These are phyloP conservation scores for Paspalum vaginatum DNA, from an alignment of 176 grass and related monocot species.

Conservation along the genomic window DNA sequence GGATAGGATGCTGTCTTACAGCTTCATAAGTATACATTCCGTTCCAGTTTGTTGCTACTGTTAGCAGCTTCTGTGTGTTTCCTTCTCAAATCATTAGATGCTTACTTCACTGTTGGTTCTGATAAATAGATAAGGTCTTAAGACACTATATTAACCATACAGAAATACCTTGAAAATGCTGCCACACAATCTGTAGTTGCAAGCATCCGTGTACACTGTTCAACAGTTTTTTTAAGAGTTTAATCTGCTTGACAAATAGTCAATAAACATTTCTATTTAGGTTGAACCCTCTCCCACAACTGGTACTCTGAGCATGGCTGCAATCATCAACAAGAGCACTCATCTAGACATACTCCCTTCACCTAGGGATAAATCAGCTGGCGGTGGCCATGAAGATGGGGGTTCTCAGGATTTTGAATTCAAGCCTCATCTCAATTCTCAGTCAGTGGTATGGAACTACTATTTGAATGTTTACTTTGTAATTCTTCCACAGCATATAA, in stretches of 20 bases:
- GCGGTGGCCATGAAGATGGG: slow-evolving; percentile 49
- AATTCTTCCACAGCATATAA: slow-evolving; percentile 2
- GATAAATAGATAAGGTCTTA: neutral
- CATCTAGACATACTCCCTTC: slow-evolving; percentile 54
- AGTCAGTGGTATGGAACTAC: slow-evolving; percentile 43
- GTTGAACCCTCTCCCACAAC: slow-evolving; percentile 98
- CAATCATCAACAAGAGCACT: slow-evolving; percentile 66
- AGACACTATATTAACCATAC: neutral
- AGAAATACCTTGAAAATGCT: neutral
- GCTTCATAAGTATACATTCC: slow-evolving; percentile 20
- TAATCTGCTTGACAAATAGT: slow-evolving; percentile 25
- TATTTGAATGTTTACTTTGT: slow-evolving; percentile 25
- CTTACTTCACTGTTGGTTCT: slow-evolving; percentile 12
- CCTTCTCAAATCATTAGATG: slow-evolving; percentile 4
- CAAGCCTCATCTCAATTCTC: slow-evolving; percentile 64
- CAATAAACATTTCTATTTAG: slow-evolving; percentile 52
- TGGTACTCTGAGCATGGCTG: slow-evolving; percentile 82
- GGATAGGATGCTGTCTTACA: slow-evolving; percentile 9
- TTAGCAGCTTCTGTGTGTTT: neutral
- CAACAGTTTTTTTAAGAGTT: slow-evolving; percentile 11
- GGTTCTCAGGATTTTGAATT: slow-evolving; percentile 79
- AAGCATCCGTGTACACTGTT: neutral
- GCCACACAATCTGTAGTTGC: neutral
- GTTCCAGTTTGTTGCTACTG: slow-evolving; percentile 21
- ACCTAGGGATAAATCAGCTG: slow-evolving; percentile 54